Evolutionary conservation across 257 asterid species (phyloP), one percentile per base, ranked within the genome.

Genomic region (Forsythia suspensa): DNA sequence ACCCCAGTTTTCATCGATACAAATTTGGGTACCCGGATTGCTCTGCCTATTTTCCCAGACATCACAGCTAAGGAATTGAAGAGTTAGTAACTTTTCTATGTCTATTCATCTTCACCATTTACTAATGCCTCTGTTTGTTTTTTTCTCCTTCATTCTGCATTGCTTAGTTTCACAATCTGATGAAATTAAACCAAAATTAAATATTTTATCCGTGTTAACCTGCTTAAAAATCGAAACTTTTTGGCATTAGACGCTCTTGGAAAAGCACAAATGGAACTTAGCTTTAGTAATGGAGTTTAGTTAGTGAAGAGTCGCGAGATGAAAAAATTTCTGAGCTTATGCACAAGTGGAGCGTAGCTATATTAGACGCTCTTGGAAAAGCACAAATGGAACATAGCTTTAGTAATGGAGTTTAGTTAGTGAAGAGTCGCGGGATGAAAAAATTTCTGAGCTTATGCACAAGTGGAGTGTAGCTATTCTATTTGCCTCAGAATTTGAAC

Each of bases 11-110:
- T 86, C 68, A 75, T 80, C 9, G 84, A 81, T 46, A 85, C 96
- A 66, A 89, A 89, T 81, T 72, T 88, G 82, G 89, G 90, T 38
- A 89, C 94, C 38, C 90, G 85, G 36, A 77, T 91, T 37, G 91
- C 65, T n/a, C 39, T 88, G 13, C 84, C 87, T 63, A 76, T 87
- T 85, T 80, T 84, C 70, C 84, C 84, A 2, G 77, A 81, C 36
- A 76, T 81, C 74, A 82, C 90, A 10, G 84, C 79, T 0, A 79
- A 70, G 48, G 82, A 84, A 36, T 86, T 91, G 82, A 91, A 86
- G 79, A 79, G 96, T 90, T 72, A 57, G 87, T 73, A 21, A 15
- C 4, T 37, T n/a, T 70, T 71, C 18, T 46, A 39, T 36, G 34
- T 75, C 15, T 16, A 0, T 4, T 43, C 15, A 21, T 51, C 72